Evolutionary conservation across 441 rosid species (phyloP).

Genomic region (Populus hybrid): DNA sequence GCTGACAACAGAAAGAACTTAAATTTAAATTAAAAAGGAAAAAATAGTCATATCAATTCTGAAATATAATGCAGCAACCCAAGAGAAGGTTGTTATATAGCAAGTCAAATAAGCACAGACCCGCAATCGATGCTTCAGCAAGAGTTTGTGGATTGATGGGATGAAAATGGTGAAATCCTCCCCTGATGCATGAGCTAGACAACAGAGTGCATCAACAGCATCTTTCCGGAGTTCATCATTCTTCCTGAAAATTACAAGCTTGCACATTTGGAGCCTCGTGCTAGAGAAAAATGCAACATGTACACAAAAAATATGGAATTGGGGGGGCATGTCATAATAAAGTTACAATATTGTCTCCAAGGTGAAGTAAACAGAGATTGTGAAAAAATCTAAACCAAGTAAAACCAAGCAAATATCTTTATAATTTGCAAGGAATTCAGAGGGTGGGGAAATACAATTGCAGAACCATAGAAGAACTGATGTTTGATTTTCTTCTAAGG

Average conservation of each 20-base stretch:
- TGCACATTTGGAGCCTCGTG: background rate
- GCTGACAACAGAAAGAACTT: conserved; percentile 49
- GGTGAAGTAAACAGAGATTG: background rate
- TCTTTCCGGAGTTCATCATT: conserved; percentile 90
- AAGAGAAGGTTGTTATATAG: conserved; percentile 9
- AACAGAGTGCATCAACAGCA: conserved; percentile 97
- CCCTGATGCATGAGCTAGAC: conserved; percentile 98
- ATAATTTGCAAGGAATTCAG: too few species aligned
- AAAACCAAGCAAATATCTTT: background rate
- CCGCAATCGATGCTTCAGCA: conserved; percentile 74
- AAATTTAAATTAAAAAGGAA: background rate
- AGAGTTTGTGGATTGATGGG: conserved; percentile 89
- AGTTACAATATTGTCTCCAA: background rate
- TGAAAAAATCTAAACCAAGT: background rate
- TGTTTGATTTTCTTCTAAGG: background rate
- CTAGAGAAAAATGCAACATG: background rate
- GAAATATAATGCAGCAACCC: background rate
- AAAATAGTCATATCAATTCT: background rate
- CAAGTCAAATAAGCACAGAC: conserved; percentile 29
- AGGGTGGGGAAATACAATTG: too few species aligned
- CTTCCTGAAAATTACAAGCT: conserved; percentile 51
- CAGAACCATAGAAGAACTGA: background rate
- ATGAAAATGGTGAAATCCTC: conserved; percentile 97
- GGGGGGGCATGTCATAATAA: background rate
- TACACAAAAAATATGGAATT: background rate